These are phyloP conservation scores for Xerocomus minutiporus DNA, from an alignment of 1,284 basidiomycete species.

Conservation along the genomic window DNA sequence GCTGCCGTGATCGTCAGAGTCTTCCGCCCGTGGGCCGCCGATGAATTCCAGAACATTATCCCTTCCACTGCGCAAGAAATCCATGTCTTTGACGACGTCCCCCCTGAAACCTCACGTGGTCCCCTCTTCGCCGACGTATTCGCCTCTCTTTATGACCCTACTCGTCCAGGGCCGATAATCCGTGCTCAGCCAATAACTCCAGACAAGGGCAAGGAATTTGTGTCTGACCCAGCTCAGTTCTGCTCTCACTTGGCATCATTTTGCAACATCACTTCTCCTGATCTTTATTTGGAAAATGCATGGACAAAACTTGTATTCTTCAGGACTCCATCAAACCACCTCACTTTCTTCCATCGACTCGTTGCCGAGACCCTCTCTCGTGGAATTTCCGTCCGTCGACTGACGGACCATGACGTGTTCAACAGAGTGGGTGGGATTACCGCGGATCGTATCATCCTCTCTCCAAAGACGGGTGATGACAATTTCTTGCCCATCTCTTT, in stretches of 20 bases:
- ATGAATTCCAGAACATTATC: slow-evolving; percentile 51
- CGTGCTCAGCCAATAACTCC: slow-evolving; percentile 59
- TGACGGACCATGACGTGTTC: slow-evolving; percentile 65
- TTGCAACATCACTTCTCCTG: slow-evolving; percentile 25
- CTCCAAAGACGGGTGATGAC: slow-evolving; percentile 38
- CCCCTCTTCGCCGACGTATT: slow-evolving; percentile 72
- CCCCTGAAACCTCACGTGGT: slow-evolving; percentile 57
- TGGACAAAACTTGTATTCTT: slow-evolving; percentile 57
- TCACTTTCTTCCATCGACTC: slow-evolving; percentile 50
- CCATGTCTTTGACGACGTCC: slow-evolving; percentile 74
- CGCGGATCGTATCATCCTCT: slow-evolving; percentile 56
- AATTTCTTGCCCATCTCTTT: slow-evolving; percentile 47
- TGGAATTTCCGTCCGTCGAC: slow-evolving; percentile 50
- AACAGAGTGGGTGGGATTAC: slow-evolving; percentile 65
- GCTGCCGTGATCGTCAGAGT: slow-evolving; percentile 69
- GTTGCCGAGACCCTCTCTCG: slow-evolving; percentile 59
- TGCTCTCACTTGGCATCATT: slow-evolving; percentile 40
- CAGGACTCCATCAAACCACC: slow-evolving; percentile 50
- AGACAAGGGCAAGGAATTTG: slow-evolving; percentile 48
- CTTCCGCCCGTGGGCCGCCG: slow-evolving; percentile 71
- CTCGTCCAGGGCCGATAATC: slow-evolving; percentile 41
- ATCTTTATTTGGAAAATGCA: slow-evolving; percentile 20
- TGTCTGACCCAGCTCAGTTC: slow-evolving; percentile 45
- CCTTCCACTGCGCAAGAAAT: slow-evolving; percentile 55
- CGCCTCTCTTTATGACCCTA: slow-evolving; percentile 48